Base-by-base conservation (phyloP, 2,329 filamentous ascomycete species). In the Orbilia quercus region DNA sequence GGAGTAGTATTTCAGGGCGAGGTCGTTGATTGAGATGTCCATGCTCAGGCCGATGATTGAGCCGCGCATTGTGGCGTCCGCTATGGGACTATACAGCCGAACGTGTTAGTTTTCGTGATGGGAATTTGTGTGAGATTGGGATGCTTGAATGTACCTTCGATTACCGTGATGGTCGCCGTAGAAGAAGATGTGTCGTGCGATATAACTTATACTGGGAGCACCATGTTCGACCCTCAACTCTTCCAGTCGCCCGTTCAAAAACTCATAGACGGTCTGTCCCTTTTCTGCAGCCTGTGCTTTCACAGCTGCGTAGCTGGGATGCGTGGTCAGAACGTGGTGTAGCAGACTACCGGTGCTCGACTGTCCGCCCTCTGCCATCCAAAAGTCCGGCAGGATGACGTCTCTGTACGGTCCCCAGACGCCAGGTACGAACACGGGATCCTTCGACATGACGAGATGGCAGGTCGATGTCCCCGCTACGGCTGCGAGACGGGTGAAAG, bases 101-200 rank as follows among this genome's bases (percentile, higher is more conserved):
- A 18, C n/a, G n/a, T n/a, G 9, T 64, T 53, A 51, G 45, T 12
- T 54, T 54, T 22, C 20, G 11, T n/a, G n/a, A n/a, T n/a, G n/a
- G 31, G 20, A 28, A 44, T 18, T 11, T 7, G 11, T 12, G 16
- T 14, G 45, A 9, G 14, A n/a, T 45, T 31, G 22, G 25, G 14
- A n/a, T n/a, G n/a, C n/a, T n/a, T n/a, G 38, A 7, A 12, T n/a
- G 4, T 50, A 72, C 18, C 92, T 96, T 42, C 95, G 89, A 83
- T 99, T 99, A 74, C 95, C 95, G 86, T 96, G 98, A 2, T 98
- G 85, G 79, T 99, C 95, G 75, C 95, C 95, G 81, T 99, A 99
- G 84, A 99, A 96, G 87, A 99, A 99, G 83, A 96, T 90, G 81
- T 99, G 94, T 7, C 94, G 91, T 11, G 89, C 92, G 1, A 99